A percentile compares a stretch with the other conserved stretches of the same genome.
Evolutionary conservation across 495 filamentous ascomycete genomes (phyloP).

Genomic region (Aspergillus olivimuriae): DNA sequence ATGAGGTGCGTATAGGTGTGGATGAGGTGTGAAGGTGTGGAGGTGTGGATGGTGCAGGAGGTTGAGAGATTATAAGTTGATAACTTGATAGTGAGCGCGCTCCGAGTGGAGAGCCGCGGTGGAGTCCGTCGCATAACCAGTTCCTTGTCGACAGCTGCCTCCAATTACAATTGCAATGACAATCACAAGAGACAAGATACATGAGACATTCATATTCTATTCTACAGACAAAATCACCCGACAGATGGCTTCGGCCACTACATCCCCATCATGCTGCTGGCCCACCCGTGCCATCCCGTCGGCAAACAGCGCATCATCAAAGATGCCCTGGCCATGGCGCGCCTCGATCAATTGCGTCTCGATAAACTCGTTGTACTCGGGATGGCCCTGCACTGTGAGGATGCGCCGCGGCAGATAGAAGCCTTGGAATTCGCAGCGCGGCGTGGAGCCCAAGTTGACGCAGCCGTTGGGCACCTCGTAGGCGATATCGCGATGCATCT

Average conservation of each 20-base stretch:
- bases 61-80: no score
- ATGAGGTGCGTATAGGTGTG: neutral
- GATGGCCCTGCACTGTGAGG: constrained; percentile 81
- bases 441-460: constrained; percentile 55
- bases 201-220: neutral
- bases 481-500: constrained; percentile 85
- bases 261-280: neutral
- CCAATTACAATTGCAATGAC: no score
- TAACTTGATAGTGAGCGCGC: no score
- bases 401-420: constrained; percentile 57
- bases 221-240: neutral
- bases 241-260: neutral
- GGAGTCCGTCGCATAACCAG: no score
- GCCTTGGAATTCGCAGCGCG: constrained; percentile 63
- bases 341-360: constrained; percentile 56
- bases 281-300: constrained; percentile 43
- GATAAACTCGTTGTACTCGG: constrained; percentile 74
- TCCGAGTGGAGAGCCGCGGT: no score
- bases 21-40: no score
- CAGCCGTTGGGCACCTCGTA: constrained; percentile 55
- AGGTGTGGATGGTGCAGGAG: no score
- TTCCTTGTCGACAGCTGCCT: no score
- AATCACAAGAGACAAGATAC: no score
- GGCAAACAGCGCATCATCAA: constrained; percentile 54
- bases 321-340: constrained; percentile 55